phyloP scores from a whole-genome alignment of 1,284 basidiomycete species.

The Malassezia nana region DNA sequence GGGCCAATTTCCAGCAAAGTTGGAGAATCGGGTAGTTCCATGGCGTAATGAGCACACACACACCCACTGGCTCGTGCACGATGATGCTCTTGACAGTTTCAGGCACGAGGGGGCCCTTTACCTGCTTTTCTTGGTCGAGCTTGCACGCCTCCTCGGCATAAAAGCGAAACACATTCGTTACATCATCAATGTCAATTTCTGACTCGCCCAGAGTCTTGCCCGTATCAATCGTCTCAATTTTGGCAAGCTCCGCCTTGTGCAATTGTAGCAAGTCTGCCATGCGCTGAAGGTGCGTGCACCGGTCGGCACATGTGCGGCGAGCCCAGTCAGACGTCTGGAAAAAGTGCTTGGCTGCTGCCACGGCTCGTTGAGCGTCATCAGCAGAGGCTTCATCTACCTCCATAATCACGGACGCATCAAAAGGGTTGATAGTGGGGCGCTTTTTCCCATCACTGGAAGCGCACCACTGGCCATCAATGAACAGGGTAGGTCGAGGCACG shows the following conservation, averaged over 20 bases:
- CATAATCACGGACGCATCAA: slow-evolving; percentile 28
- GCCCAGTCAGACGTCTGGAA: slow-evolving; percentile 35
- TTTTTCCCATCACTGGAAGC: slow-evolving; percentile 29
- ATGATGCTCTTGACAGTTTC: slow-evolving; percentile 34
- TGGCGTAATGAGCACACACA: slow-evolving; percentile 45
- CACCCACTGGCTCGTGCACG: slow-evolving; percentile 42
- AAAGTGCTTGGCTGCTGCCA: slow-evolving; percentile 30
- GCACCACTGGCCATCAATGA: slow-evolving; percentile 43
- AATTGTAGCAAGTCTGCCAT: slow-evolving; percentile 41
- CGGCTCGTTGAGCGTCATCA: slow-evolving; percentile 35
- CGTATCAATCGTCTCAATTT: slow-evolving; percentile 44
- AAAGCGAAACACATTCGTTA: slow-evolving; percentile 44
- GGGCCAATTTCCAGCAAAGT: slow-evolving; percentile 47
- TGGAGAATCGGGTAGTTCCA: slow-evolving; percentile 48
- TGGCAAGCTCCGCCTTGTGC: slow-evolving; percentile 32
- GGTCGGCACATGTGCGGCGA: slow-evolving; percentile 24
- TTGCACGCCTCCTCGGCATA: slow-evolving; percentile 44
- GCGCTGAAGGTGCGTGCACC: slow-evolving; percentile 24
- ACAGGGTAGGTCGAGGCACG: slow-evolving; percentile 33
- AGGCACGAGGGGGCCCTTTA: slow-evolving; percentile 35
- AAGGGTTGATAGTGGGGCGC: slow-evolving; percentile 34
- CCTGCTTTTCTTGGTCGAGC: slow-evolving; percentile 29
- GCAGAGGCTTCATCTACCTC: slow-evolving; percentile 39
- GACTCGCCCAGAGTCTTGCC: slow-evolving; percentile 45
- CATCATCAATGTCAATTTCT: slow-evolving; percentile 44